phyloP scores from a whole-genome alignment of 352 stramenopile genomes.

The Pythium brassicae region DNA sequence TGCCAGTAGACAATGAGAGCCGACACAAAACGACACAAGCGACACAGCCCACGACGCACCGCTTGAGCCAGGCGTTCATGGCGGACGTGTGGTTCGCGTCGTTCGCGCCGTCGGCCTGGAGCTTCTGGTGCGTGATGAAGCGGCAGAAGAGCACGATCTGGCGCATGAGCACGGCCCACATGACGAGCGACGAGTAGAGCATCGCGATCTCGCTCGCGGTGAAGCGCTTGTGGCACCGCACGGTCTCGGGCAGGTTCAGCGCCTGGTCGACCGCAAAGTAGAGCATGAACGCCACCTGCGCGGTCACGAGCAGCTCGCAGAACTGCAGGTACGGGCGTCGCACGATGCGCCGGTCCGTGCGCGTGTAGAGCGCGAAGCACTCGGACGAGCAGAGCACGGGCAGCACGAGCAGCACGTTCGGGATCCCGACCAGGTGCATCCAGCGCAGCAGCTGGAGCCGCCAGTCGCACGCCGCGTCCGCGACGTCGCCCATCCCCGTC shows the following conservation, averaged over 20 bases:
- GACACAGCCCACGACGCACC: background rate
- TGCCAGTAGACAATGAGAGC: background rate
- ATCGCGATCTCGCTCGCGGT: constrained; percentile 32
- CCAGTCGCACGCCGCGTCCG: constrained; percentile 24
- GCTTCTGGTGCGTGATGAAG: constrained; percentile 72
- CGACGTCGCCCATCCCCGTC: background rate
- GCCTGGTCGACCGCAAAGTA: constrained; percentile 45
- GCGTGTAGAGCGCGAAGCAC: constrained; percentile 45
- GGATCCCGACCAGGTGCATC: constrained; percentile 46
- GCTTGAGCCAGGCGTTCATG: constrained; percentile 38
- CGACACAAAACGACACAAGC: background rate
- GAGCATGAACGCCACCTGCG: constrained; percentile 53
- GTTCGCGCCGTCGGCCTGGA: constrained; percentile 62
- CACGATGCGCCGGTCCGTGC: constrained; percentile 53
- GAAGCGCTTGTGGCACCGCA: constrained; percentile 36
- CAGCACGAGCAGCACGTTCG: constrained; percentile 51
- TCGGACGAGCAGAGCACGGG: constrained; percentile 53
- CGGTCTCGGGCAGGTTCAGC: constrained; percentile 36
- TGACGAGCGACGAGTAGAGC: constrained; percentile 53
- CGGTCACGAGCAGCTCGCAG: constrained; percentile 57
- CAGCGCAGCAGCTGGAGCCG: constrained; percentile 29
- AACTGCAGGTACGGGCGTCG: constrained; percentile 61
- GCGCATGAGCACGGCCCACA: constrained; percentile 52
- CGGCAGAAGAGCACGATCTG: constrained; percentile 70
- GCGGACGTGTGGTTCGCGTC: constrained; percentile 63